phyloP scores from a whole-genome alignment of 2,329 filamentous ascomycete species.

The Talaromyces atroroseus region DNA sequence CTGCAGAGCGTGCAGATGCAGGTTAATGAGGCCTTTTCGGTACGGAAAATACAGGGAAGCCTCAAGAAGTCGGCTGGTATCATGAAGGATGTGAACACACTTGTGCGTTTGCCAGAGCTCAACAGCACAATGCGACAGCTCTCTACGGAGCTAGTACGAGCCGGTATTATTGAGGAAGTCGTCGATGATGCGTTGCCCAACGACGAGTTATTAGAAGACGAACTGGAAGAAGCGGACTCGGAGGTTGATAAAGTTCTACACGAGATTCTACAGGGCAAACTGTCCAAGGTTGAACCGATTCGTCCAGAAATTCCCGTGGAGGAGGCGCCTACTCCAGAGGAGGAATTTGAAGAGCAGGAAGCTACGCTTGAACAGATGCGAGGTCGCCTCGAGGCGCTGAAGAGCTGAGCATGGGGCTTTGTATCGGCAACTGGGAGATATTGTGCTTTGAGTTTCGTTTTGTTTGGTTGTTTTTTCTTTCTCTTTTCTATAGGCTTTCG shows the following conservation, averaged over 20 bases:
- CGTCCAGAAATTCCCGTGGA: slow-evolving; percentile 51
- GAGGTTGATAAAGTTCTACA: slow-evolving; percentile 92
- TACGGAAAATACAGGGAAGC: slow-evolving; percentile 91
- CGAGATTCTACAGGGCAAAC: slow-evolving; percentile 79
- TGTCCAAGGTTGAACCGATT: slow-evolving; percentile 60
- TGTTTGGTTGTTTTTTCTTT: neutral
- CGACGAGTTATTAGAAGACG: slow-evolving; percentile 62
- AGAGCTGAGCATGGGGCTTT: slow-evolving; percentile 57
- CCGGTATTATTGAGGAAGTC: slow-evolving; percentile 98
- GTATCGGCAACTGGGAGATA: neutral
- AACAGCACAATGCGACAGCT: slow-evolving; percentile 85
- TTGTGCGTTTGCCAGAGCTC: slow-evolving; percentile 79
- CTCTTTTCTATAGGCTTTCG: neutral
- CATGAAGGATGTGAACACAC: slow-evolving; percentile 91
- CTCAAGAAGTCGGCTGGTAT: slow-evolving; percentile 82
- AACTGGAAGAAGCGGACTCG: slow-evolving; percentile 69
- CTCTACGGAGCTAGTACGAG: slow-evolving; percentile 81
- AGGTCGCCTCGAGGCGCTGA: slow-evolving; percentile 79
- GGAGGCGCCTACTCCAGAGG: slow-evolving; percentile 48
- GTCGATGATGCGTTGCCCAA: slow-evolving; percentile 77
- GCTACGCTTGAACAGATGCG: slow-evolving; percentile 93
- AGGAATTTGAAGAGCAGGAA: slow-evolving; percentile 81
- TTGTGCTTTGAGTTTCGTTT: neutral
- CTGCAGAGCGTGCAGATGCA: slow-evolving; percentile 93
- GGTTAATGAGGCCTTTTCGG: slow-evolving; percentile 91